A percentile compares a stretch with the other conserved stretches of the same genome.
Evolutionary conservation across 805 yeast genomes (phyloP).

Genomic region (Wickerhamiella spandovensis): DNA sequence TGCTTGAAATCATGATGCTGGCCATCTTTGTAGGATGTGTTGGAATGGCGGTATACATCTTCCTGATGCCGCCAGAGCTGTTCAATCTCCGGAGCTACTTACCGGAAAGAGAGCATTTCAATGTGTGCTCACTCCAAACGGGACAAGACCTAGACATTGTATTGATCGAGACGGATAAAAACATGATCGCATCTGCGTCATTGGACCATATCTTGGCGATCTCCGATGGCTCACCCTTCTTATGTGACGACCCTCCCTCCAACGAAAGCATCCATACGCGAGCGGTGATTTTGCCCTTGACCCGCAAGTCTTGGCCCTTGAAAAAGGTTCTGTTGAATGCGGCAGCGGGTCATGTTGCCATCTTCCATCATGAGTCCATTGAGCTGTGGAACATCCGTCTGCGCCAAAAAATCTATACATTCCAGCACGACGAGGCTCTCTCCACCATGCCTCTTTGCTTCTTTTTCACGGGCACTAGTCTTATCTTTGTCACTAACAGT

Average conservation of each 20-base stretch:
- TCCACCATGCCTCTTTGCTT: not conserved
- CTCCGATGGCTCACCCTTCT: not conserved
- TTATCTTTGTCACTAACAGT: not conserved
- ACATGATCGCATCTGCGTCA: not conserved
- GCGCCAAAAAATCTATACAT: constrained; percentile 2
- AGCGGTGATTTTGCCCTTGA: not conserved
- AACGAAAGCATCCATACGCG: not conserved
- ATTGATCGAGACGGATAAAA: not conserved
- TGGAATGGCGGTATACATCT: constrained; percentile 1
- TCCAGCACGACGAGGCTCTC: not conserved
- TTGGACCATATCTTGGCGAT: not conserved
- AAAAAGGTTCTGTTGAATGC: constrained; percentile 1
- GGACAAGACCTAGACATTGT: constrained; percentile 2
- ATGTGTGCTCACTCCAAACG: constrained; percentile 2
- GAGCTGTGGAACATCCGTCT: constrained; percentile 2
- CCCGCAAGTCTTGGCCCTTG: constrained; percentile 1
- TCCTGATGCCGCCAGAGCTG: constrained; percentile 2
- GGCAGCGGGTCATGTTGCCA: not conserved
- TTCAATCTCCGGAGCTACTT: not conserved
- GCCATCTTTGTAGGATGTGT: constrained; percentile 3
- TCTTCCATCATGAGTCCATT: not conserved
- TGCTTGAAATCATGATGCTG: constrained; percentile 5
- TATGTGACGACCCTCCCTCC: not conserved
- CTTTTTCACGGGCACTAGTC: not conserved
- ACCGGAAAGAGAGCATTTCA: constrained; percentile 1